A percentile compares a stretch with the other conserved stretches of the same genome.
These are phyloP conservation scores for Pinus taeda DNA, from an alignment of 75 land plant genomes.

Conservation along the genomic window DNA sequence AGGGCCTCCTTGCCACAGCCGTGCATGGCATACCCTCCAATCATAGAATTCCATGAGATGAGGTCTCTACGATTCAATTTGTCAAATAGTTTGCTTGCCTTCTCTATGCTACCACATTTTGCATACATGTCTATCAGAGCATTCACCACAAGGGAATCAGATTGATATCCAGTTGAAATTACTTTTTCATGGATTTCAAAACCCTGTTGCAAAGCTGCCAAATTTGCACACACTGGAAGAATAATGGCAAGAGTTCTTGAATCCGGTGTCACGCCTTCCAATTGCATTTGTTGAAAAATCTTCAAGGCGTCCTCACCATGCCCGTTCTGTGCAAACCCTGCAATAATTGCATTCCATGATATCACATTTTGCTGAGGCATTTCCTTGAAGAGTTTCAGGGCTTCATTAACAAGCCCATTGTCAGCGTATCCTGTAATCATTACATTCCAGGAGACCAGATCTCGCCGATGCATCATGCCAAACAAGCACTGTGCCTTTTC, in stretches of 20 bases:
- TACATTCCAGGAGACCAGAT: constrained; percentile 10
- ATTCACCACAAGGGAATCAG: neutral
- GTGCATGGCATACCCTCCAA: neutral
- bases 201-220: constrained; percentile 4
- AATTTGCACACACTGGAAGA: neutral
- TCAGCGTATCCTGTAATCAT: constrained; percentile 4
- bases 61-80: neutral
- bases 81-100: neutral
- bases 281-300: neutral
- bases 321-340: neutral
- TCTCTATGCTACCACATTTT: neutral
- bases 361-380: constrained; percentile 6
- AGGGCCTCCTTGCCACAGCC: neutral
- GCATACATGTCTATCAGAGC: constrained; percentile 18
- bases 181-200: constrained; percentile 7
- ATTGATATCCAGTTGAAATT: neutral
- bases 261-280: too few relatives aligned
- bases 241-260: too few relatives aligned
- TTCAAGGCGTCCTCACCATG: neutral
- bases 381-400: constrained; percentile 5
- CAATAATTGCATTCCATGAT: neutral
- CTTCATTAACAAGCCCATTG: constrained; percentile 8
- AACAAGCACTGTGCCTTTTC: neutral
- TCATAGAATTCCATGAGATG: neutral
- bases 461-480: neutral